Percentiles rank a stretch among this genome's conserved stretches.
Evolutionary conservation across 352 stramenopile genomes (phyloP).

Genomic region (Globisporangium viniferum): DNA sequence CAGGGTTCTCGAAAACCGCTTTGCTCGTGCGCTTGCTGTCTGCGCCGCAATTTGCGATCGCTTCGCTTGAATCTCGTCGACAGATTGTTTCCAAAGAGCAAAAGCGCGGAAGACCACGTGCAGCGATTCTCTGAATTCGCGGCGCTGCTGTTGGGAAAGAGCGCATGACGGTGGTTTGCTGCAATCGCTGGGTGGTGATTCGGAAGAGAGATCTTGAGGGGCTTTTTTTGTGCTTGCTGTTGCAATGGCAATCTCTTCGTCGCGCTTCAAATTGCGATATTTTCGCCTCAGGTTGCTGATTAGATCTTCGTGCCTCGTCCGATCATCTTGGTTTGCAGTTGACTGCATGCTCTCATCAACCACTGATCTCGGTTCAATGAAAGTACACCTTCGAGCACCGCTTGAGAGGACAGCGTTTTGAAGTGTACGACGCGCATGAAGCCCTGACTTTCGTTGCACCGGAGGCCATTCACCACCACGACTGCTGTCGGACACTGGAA

Average conservation of each 20-base stretch:
- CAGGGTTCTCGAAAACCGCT: background rate
- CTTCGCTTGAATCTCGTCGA: background rate
- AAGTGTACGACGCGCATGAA: background rate
- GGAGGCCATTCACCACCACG: too few species aligned
- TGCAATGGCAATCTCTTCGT: background rate
- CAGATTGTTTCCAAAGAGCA: slow-evolving; percentile 7
- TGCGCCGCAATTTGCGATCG: background rate
- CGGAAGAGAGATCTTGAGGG: background rate
- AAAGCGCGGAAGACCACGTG: slow-evolving; percentile 16
- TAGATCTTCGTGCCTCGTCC: background rate
- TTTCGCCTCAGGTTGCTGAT: slow-evolving; percentile 11
- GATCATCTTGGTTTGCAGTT: background rate
- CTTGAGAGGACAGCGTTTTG: background rate
- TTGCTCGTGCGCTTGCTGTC: background rate
- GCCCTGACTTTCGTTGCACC: background rate
- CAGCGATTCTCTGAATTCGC: slow-evolving; percentile 11
- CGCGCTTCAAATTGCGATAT: slow-evolving; percentile 11
- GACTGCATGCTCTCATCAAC: background rate
- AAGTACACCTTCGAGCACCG: background rate
- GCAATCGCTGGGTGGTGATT: background rate
- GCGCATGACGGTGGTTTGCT: background rate
- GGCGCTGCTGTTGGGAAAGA: background rate
- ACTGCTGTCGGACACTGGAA: background rate
- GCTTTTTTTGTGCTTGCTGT: background rate
- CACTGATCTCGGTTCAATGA: background rate